Conservation (phyloP, 306 rosid species). For the Canavalia ensiformis region DNA sequence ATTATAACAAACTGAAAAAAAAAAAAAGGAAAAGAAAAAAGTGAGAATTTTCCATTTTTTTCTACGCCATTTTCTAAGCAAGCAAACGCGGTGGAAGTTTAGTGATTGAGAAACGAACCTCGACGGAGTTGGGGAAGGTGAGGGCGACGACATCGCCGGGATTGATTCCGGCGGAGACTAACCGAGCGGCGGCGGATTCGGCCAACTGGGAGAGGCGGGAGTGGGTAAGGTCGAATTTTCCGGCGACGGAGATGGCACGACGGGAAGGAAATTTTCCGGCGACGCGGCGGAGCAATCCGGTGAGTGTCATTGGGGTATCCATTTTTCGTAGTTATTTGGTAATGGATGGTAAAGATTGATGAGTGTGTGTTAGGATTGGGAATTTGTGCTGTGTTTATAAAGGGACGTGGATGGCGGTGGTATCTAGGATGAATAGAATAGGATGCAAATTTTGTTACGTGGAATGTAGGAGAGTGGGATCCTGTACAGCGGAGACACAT, state of each 20-base stretch:
- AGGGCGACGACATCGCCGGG: constrained; percentile 84
- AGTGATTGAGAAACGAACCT: constrained; percentile 51
- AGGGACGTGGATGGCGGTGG: neutral
- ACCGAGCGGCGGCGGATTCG: constrained; percentile 69
- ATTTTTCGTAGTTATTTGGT: constrained; percentile 35
- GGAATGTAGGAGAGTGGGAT: neutral
- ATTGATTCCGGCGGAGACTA: constrained; percentile 66
- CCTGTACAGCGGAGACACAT: neutral
- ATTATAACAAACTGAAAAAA: constrained; percentile 64
- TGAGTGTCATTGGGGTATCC: constrained; percentile 63
- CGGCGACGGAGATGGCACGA: constrained; percentile 75
- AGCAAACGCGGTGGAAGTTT: neutral
- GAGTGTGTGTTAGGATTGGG: neutral
- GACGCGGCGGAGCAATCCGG: constrained; percentile 60
- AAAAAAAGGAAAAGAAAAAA: neutral
- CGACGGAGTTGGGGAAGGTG: constrained; percentile 82
- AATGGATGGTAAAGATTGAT: neutral
- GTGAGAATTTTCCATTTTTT: neutral
- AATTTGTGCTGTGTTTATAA: no score
- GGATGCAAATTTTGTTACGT: neutral
- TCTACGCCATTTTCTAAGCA: neutral
- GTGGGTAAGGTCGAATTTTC: constrained; percentile 70
- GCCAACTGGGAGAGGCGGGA: constrained; percentile 59
- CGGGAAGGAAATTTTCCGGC: constrained; percentile 61
- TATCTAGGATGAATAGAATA: neutral